phyloP scores from a whole-genome alignment of 192 early-diverging fungal species.

The Geranomyces michiganensis region DNA sequence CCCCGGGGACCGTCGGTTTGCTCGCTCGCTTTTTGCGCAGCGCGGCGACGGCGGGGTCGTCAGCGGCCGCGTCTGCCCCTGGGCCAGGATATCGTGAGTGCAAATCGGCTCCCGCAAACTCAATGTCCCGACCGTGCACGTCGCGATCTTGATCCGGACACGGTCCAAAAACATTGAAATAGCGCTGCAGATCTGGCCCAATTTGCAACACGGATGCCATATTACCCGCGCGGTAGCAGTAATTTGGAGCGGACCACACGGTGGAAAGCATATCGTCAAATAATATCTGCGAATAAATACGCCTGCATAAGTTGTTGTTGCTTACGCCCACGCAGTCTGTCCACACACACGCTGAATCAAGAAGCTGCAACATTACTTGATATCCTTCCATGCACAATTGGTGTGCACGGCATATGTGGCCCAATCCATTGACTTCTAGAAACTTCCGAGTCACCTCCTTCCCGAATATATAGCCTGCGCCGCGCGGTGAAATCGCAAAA shows the following conservation, averaged over 20 bases:
- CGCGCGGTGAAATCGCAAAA: constrained; percentile 82
- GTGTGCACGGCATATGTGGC: constrained; percentile 83
- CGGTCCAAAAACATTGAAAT: constrained; percentile 88
- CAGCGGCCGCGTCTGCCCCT: not conserved
- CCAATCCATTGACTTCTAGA: constrained; percentile 74
- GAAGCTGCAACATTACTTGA: constrained; percentile 38
- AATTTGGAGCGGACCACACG: constrained; percentile 76
- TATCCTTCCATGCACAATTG: constrained; percentile 89
- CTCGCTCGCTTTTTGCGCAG: constrained; percentile 9
- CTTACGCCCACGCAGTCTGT: constrained; percentile 10
- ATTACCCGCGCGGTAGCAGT: constrained; percentile 88
- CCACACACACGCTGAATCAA: no score
- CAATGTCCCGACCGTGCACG: constrained; percentile 8
- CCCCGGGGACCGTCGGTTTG: constrained; percentile 5
- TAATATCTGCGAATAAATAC: constrained; percentile 57
- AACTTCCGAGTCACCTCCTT: constrained; percentile 76
- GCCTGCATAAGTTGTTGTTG: no score
- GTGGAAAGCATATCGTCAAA: constrained; percentile 85
- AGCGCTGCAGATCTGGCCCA: constrained; percentile 69
- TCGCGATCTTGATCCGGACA: constrained; percentile 78
- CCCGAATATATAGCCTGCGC: constrained; percentile 89
- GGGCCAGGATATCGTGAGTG: constrained; percentile 17
- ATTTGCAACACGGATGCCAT: constrained; percentile 83
- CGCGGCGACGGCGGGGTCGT: not conserved
- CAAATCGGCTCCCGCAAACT: constrained; percentile 10